Evolutionary conservation across 2,329 filamentous ascomycete species (phyloP), one percentile per base, ranked within the genome.

Genomic region (Colletotrichum limetticola): DNA sequence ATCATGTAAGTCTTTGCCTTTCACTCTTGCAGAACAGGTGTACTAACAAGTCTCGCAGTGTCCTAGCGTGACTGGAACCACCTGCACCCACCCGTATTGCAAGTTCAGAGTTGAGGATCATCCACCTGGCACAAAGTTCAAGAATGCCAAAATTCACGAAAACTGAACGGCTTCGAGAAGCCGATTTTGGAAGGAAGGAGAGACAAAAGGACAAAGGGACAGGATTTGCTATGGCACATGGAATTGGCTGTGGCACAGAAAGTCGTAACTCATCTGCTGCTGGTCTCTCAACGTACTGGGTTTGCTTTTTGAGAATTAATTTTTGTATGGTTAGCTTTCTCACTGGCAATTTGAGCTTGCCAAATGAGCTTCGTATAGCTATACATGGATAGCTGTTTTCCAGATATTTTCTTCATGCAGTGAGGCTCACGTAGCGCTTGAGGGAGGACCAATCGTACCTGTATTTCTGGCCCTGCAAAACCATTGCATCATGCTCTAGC

Each of bases 71-170:
- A 79, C 78, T 12, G 85, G 89, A 52, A 86, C 86, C 4, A 76
- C 83, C 28, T 91, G 90, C 79, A 82, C 79, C 19, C 86, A 90
- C 73, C 86, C 87, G 19, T 86, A 83, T 76, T 91, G 90, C 83
- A 88, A 88, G 74, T 91, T 91, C 77, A 78, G 80, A 2, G 79
- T 83, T 19, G 83, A 87, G 2, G 85, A 86, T 24, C 90, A 91
- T 78, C 89, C 90, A 0, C 89, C 89, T 0, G 85, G 85, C n/a
- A 91, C 89, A 5, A 88, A 85, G 75, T 87, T 86, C 76, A 85
- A 79, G 74, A 84, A 83, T 69, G 67, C 74, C 22, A 77, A 79
- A 58, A 82, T 83, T 37, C 73, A 79, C 22, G 76, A 80, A 16
- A 83, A 83, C 71, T 82, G 24, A 61, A 28, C 53, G 49, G 6